phyloP scores from a whole-genome alignment of 441 rosid species.

The Syzygium malaccense region DNA sequence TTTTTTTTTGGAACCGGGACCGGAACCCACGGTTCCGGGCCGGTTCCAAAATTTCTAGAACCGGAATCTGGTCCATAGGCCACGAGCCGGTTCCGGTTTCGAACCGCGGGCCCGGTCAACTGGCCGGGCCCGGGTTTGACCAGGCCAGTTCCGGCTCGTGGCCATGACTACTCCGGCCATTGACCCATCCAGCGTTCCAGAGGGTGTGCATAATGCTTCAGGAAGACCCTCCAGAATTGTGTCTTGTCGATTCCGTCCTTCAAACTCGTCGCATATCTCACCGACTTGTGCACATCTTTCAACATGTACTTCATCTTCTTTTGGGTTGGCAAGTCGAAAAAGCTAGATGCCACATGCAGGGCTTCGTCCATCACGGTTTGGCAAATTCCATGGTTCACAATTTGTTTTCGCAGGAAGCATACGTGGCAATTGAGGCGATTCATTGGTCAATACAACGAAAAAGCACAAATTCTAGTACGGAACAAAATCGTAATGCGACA shows the following conservation, averaged over 20 bases:
- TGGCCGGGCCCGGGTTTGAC: too few species aligned
- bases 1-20: too few species aligned
- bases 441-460: not conserved
- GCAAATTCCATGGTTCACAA: slow-evolving; percentile 56
- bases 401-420: slow-evolving; percentile 8
- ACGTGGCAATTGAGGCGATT: not conserved
- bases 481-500: not conserved
- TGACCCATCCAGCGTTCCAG: slow-evolving; percentile 36
- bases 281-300: slow-evolving; percentile 41
- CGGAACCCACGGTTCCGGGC: too few species aligned
- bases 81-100: too few species aligned
- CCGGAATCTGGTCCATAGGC: too few species aligned
- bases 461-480: not conserved
- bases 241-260: slow-evolving; percentile 43
- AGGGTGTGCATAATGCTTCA: slow-evolving; percentile 65
- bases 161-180: too few species aligned
- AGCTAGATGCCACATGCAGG: slow-evolving; percentile 23
- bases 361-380: slow-evolving; percentile 40
- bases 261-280: slow-evolving; percentile 47
- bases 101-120: too few species aligned
- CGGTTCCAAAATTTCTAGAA: too few species aligned
- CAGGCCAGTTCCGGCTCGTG: too few species aligned
- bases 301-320: slow-evolving; percentile 50
- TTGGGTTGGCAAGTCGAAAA: slow-evolving; percentile 31
- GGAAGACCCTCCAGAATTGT: slow-evolving; percentile 56